Evolutionary conservation across 2,329 filamentous ascomycete species (phyloP), one percentile per base, ranked within the genome.

Genomic region (Trichoderma citrinoviride): DNA sequence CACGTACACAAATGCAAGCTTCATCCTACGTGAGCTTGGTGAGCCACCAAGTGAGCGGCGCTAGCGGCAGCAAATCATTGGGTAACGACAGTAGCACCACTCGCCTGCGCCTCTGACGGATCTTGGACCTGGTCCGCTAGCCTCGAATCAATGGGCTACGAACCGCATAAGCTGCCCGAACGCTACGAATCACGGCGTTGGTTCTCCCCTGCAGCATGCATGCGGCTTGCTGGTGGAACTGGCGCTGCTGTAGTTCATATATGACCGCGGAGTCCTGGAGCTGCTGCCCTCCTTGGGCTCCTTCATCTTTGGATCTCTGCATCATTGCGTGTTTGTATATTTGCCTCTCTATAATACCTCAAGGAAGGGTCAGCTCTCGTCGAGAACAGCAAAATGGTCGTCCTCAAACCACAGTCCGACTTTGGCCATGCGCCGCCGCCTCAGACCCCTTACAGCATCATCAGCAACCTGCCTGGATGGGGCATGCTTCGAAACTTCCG

Each of bases 351-450:
- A 10, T 19, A 47, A n/a, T 19, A n/a, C 27, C 49, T 52, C 49
- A 52, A 37, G 12, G 14, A 37, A 2, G 12, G 33, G 14, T 14
- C 33, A 37, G 5, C 5, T 14, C 10, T 14, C 23, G 8, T 40
- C 40, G 37, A 46, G 27, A n/a, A 27, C 25, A 54, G 27, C 27
- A 41, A 23, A 67, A 79, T 79, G 77, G 72, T 75, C n/a, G 67
- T 77, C 23, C 74, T 79, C 23, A 73, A 73, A 46, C 73, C 78
- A 0, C 75, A 79, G 5, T 73, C 77, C 17, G 73, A 77, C 21
- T 75, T 80, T 43, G 82, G 81, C 15, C 74, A 80, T 64, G 81
- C 80, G 17, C 71, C 81, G 3, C 81, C 81, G 1, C 82, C 82
- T 1, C 76, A 81, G 57, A 78, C 76, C 1, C 76, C 79, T 0